phyloP scores from a whole-genome alignment of 192 early-diverging fungal species.

The Coemansia sp. region DNA sequence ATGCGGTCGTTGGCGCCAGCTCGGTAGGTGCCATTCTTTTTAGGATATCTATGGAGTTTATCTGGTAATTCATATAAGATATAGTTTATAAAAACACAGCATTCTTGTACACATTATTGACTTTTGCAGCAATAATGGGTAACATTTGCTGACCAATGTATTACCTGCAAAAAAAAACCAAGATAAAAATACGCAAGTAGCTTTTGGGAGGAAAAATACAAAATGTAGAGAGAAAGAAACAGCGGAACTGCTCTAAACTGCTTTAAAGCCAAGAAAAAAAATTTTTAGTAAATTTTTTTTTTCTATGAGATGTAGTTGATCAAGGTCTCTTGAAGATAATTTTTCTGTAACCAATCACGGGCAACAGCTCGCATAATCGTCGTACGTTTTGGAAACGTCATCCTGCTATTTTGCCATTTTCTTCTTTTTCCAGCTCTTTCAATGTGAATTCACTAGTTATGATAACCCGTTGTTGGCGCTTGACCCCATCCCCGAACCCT shows the following conservation, averaged over 20 bases:
- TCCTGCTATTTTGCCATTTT: no score
- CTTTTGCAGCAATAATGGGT: not conserved
- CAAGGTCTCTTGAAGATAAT: not conserved
- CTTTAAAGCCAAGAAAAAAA: not conserved
- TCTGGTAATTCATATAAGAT: not conserved
- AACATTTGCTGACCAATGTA: conserved; percentile 1
- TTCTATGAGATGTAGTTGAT: not conserved
- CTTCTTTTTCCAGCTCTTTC: not conserved
- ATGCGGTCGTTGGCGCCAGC: conserved; percentile 8
- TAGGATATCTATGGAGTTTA: not conserved
- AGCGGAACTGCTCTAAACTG: not conserved
- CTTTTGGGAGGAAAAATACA: not conserved
- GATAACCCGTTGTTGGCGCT: conserved; percentile 4
- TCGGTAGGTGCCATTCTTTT: conserved; percentile 7
- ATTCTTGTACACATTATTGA: conserved; percentile 2
- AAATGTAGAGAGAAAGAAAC: not conserved
- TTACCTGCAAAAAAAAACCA: conserved; percentile 6
- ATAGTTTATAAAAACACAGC: not conserved
- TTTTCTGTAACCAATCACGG: conserved; percentile 4
- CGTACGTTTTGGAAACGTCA: no score
- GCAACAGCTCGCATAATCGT: not conserved
- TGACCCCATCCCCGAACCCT: not conserved
- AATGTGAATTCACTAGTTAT: not conserved
- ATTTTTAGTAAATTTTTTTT: conserved; percentile 4
- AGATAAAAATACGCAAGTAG: conserved; percentile 1